Conservation (phyloP, 768 basidiomycete species). For the Lentinus tigrinus region DNA sequence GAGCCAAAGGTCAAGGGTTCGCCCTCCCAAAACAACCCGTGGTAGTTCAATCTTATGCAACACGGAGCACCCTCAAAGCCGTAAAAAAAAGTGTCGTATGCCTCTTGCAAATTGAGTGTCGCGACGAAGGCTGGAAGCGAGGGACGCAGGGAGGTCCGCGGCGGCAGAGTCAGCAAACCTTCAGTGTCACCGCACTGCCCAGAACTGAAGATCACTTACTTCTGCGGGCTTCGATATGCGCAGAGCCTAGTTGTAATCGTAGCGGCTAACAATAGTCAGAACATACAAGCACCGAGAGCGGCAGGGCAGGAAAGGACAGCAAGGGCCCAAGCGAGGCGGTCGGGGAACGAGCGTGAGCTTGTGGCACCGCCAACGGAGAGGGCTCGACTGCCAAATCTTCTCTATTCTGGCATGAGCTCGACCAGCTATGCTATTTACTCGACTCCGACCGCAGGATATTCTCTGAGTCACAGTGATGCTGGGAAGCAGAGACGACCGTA, state of each 20-base stretch:
- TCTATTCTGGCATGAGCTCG: slow-evolving; percentile 1
- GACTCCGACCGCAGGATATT: background rate
- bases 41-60: slow-evolving; percentile 6
- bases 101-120: background rate
- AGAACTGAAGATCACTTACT: slow-evolving; percentile 9
- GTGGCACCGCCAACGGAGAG: slow-evolving; percentile 8
- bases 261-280: background rate
- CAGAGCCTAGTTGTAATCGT: background rate
- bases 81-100: background rate
- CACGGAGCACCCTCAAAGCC: background rate
- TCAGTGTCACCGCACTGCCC: background rate
- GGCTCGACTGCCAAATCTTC: background rate
- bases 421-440: background rate
- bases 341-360: slow-evolving; percentile 10
- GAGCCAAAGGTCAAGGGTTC: slow-evolving; percentile 27
- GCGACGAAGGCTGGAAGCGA: background rate
- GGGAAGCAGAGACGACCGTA: background rate
- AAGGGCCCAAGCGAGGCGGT: background rate
- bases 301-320: background rate
- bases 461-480: background rate
- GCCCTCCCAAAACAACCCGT: slow-evolving; percentile 12
- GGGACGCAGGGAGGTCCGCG: background rate
- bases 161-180: slow-evolving; percentile 1
- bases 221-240: background rate
- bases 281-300: background rate